A percentile compares a stretch with the other conserved stretches of the same genome.
These are phyloP conservation scores for Phialophora verrucosa DNA, from an alignment of 2,329 filamentous ascomycete species.

Conservation along the genomic window DNA sequence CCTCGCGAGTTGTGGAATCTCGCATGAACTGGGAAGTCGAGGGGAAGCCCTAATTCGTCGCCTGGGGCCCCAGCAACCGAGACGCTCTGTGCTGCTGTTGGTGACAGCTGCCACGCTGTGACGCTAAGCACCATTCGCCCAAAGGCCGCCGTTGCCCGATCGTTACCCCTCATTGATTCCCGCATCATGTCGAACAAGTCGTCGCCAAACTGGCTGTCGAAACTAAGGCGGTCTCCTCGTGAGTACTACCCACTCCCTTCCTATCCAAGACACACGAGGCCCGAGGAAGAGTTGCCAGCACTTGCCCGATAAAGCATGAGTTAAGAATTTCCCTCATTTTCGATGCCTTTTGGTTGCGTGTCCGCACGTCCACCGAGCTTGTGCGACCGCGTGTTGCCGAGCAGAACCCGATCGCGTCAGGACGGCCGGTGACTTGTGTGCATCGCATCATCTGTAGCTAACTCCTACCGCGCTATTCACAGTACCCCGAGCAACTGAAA, in stretches of 20 bases:
- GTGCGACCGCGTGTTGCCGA: not conserved
- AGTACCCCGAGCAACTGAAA: conserved; percentile 5
- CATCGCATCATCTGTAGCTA: conserved; percentile 1
- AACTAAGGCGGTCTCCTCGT: conserved; percentile 14
- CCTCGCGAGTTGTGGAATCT: conserved; percentile 18
- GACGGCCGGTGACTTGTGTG: not conserved
- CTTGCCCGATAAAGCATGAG: not conserved
- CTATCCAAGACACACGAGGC: not conserved
- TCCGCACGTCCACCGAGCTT: not conserved
- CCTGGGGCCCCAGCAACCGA: not conserved
- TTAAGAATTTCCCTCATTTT: not conserved
- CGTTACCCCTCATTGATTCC: conserved; percentile 17
- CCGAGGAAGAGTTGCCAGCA: not conserved
- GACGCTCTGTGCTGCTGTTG: not conserved
- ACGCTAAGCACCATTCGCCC: not conserved
- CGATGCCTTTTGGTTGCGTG: not conserved
- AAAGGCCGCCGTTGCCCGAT: not conserved
- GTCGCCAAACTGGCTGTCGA: conserved; percentile 28
- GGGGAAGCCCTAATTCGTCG: not conserved
- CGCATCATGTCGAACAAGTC: conserved; percentile 25
- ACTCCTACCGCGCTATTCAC: not conserved
- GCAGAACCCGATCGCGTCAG: not conserved
- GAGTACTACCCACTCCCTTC: conserved; percentile 1
- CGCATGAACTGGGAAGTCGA: not conserved
- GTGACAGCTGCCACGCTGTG: not conserved